phyloP scores from a whole-genome alignment of 306 rosid genomes.

The Lithocarpus polystachyus region DNA sequence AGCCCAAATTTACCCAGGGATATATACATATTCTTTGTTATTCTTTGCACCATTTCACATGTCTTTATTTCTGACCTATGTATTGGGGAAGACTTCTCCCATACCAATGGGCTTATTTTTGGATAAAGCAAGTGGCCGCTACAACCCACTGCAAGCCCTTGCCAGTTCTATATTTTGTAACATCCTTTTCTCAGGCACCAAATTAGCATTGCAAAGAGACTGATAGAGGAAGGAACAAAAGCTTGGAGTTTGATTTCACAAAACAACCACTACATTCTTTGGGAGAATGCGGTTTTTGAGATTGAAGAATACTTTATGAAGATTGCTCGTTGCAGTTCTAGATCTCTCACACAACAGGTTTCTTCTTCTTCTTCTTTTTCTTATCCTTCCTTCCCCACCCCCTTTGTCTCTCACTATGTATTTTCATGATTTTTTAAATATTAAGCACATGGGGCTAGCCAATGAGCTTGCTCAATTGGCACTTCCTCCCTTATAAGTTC shows the following conservation, averaged over 20 bases:
- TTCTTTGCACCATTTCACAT: constrained; percentile 2
- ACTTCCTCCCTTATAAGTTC: no score
- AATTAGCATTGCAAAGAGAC: constrained; percentile 61
- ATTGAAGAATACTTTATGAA: constrained; percentile 79
- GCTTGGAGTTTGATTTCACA: constrained; percentile 77
- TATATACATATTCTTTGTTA: not conserved
- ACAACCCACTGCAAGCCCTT: constrained; percentile 8
- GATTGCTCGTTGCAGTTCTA: constrained; percentile 65
- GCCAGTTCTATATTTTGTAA: constrained; percentile 17
- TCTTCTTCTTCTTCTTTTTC: constrained; percentile 15
- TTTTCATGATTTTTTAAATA: not conserved
- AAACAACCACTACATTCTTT: constrained; percentile 55
- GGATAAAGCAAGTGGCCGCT: constrained; percentile 8
- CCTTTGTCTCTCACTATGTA: not conserved
- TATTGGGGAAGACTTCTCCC: constrained; percentile 9
- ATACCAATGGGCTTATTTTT: constrained; percentile 2
- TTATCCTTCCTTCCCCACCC: not conserved
- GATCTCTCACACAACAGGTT: constrained; percentile 83
- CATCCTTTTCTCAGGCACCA: constrained; percentile 57
- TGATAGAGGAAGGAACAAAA: constrained; percentile 76
- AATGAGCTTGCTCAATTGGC: no score
- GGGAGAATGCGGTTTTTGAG: constrained; percentile 65
- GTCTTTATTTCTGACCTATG: constrained; percentile 16
- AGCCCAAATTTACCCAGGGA: not conserved
- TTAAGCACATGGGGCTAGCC: not conserved